A percentile compares a stretch with the other conserved stretches of the same genome.
Evolutionary conservation across 2,329 filamentous ascomycete species (phyloP).

Genomic region (Tolypocladium inflatum): DNA sequence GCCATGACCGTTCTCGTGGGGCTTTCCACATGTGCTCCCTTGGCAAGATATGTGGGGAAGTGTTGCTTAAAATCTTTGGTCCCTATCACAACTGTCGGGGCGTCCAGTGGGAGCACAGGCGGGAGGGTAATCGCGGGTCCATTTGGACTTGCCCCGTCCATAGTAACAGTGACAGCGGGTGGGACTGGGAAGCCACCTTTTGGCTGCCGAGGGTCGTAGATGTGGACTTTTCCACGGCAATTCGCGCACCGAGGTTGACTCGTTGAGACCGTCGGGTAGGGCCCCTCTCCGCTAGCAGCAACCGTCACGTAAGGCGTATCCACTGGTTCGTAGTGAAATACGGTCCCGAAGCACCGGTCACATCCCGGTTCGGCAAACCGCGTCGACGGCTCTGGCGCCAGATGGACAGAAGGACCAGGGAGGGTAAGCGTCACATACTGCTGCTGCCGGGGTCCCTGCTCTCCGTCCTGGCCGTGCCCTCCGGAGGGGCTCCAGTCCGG

Average conservation of each 20-base stretch:
- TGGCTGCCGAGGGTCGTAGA: background rate
- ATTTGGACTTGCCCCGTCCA: background rate
- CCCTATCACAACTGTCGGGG: background rate
- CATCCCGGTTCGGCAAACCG: background rate
- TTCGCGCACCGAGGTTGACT: background rate
- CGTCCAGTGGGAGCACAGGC: background rate
- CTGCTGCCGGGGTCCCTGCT: background rate
- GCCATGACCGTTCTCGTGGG: background rate
- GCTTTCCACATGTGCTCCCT: background rate
- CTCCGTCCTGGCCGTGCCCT: too few relatives aligned
- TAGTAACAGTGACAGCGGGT: background rate
- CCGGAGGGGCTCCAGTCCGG: too few relatives aligned
- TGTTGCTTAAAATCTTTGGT: background rate
- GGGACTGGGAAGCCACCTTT: background rate
- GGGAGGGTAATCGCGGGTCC: background rate
- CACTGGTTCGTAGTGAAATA: background rate
- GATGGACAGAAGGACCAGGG: background rate
- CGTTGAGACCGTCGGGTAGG: background rate
- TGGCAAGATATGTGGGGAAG: background rate
- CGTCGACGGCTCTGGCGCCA: background rate
- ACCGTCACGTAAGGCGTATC: background rate
- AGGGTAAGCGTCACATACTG: background rate
- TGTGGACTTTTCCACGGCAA: background rate
- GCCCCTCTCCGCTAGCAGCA: background rate
- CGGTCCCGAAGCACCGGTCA: background rate